Conservation (phyloP, 2,329 filamentous ascomycete genomes). For the Cladobotryum mycophilum region DNA sequence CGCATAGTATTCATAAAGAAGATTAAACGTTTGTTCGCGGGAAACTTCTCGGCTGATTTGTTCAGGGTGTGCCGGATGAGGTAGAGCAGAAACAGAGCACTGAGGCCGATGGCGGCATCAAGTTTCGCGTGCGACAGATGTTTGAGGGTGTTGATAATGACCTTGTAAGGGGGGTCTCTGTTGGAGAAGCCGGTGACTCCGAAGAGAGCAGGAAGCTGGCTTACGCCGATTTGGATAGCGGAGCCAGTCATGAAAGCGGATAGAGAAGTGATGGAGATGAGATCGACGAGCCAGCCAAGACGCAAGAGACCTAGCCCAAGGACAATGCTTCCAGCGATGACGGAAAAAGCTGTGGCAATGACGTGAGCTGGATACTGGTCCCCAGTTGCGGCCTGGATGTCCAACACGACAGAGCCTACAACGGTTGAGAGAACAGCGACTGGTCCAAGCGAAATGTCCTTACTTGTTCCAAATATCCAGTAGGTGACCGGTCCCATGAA, state of each 20-base stretch:
- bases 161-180: conserved; percentile 69
- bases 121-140: conserved; percentile 58
- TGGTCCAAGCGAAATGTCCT: conserved; percentile 95
- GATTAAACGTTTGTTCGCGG: conserved; percentile 62
- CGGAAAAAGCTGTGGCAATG: conserved; percentile 70
- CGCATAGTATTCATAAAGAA: conserved; percentile 91
- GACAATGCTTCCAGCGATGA: conserved; percentile 74
- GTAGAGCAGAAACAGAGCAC: conserved; percentile 72
- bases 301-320: conserved; percentile 71
- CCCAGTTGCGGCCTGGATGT: conserved; percentile 46
- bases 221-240: conserved; percentile 77
- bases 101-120: conserved; percentile 87
- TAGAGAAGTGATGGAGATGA: conserved; percentile 85
- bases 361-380: conserved; percentile 56
- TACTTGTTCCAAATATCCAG: conserved; percentile 97
- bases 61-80: conserved; percentile 62
- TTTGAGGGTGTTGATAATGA: conserved; percentile 78
- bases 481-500: conserved; percentile 95
- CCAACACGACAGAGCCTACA: conserved; percentile 71
- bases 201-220: conserved; percentile 77
- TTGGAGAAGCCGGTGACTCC: conserved; percentile 71
- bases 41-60: conserved; percentile 60
- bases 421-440: conserved; percentile 94
- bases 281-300: conserved; percentile 83
- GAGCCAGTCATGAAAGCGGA: conserved; percentile 97